Base-by-base conservation (phyloP, 345 rosid species). In the Gossypium raimondii region DNA sequence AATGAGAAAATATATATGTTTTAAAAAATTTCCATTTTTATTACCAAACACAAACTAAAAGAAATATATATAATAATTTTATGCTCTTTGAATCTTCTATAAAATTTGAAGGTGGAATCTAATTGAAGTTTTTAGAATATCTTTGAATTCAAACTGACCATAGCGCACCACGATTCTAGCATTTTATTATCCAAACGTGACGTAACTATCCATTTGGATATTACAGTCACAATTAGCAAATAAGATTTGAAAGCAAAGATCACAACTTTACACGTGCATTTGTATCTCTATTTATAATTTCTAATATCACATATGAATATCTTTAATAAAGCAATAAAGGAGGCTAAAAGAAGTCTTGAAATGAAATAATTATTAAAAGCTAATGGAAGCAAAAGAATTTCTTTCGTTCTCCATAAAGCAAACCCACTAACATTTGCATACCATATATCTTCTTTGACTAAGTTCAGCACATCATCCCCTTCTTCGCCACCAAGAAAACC, bases 401-500 rank as follows among this genome's bases (percentile, higher is more conserved):
- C 34, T 77, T 78, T 77, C 48, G n/a, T 68, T 72, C 73, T 55
- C 73, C 81, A 73, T 81, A 89, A 89, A 85, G 89, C 75, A 84
- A 85, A 41, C 81, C 84, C 87, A 84, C 86, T 43, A 65, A 12
- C 58, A 25, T 52, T 44, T 41, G 43, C 86, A 84, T 85, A 79
- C 88, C 85, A 85, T 88, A 59, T 34, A 62, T 52, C 83, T 75
- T 62, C 84, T 83, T 78, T 76, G 57, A 60, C 67, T 57, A 88
- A 88, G 91, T 86, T 87, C 79, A 56, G 88, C 83, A 88, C 86
- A 63, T 76, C 68, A 56, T 56, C 76, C 3, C 67, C 87, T 81
- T 83, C 92, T 87, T 88, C 72, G 48, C 59, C 76, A 76, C 81
- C 84, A 88, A 88, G 92, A 75, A 87, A 86, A 75, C 63, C 53